These are phyloP conservation scores for Rhodotorula taiwanensis DNA, from an alignment of 768 basidiomycete species.

Conservation along the genomic window DNA sequence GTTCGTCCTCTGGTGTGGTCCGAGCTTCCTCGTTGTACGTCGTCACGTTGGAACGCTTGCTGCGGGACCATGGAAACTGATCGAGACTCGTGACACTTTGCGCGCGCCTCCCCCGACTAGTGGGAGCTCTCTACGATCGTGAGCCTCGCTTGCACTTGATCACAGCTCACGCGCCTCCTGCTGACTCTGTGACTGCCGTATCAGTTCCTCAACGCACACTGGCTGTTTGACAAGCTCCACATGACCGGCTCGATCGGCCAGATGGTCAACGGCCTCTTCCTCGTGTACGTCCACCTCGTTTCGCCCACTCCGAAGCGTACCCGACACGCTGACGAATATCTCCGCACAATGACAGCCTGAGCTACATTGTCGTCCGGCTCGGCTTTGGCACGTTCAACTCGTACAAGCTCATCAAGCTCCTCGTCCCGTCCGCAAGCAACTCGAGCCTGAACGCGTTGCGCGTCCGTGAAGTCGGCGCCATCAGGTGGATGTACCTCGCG, in stretches of 20 bases:
- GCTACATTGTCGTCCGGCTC: conserved; percentile 33
- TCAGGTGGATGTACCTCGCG: conserved; percentile 17
- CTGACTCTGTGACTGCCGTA: not conserved
- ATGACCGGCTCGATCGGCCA: conserved; percentile 27
- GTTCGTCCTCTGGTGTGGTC: conserved; percentile 34
- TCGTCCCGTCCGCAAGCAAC: conserved; percentile 16
- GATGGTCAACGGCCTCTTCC: conserved; percentile 33
- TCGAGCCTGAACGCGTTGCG: not conserved
- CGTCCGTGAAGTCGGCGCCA: conserved; percentile 1
- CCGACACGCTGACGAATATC: no score
- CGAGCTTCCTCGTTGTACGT: conserved; percentile 33
- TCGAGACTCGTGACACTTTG: no score
- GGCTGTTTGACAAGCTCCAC: conserved; percentile 33
- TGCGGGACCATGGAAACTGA: no score
- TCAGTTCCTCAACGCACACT: conserved; percentile 36
- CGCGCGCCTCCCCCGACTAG: not conserved
- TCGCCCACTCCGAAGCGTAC: not conserved
- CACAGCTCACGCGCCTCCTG: not conserved
- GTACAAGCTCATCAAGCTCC: conserved; percentile 20
- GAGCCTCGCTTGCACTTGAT: no score
- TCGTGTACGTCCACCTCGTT: conserved; percentile 13
- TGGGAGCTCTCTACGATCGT: conserved; percentile 37
- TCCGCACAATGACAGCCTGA: not conserved
- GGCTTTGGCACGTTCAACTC: conserved; percentile 35
- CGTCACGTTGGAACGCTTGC: no score